Evolutionary conservation across 1,139 yeast genomes (phyloP), one percentile per base, ranked within the genome.

Genomic region (Hanseniaspora sp.): DNA sequence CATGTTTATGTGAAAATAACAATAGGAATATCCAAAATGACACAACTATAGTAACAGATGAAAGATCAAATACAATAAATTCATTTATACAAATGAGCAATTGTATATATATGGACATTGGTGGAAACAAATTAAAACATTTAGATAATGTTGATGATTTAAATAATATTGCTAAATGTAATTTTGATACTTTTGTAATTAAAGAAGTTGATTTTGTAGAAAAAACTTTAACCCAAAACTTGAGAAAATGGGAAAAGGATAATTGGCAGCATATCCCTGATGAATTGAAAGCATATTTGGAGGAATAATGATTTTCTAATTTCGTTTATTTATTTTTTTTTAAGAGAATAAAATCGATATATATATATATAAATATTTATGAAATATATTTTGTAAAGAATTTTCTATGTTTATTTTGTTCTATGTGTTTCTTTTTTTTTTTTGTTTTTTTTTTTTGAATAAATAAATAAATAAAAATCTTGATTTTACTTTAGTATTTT

Each of bases 261-360:
- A 52, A 56, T 12, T 75, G 79, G 79, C 55, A 58, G 7, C 59
- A 54, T 2, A 62, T 74, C 5, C 79, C 79, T 1, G 76, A 75
- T 59, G 79, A 75, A 55, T 62, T 75, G 48, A 52, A 56, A 9
- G 48, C 53, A 0, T 52, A 58, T 18, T 55, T 67, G 49, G 17
- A 53, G 23, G 48, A 55, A 52, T 57, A 44, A 59, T 62, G n/a
- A 56, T 58, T 34, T 51, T 60, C 8, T 61, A 54, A 53, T 15
- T 12, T 34, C 17, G 9, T 53, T 51, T 48, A 54, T 54, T 44
- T 52, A 35, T 54, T 53, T 46, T n/a, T 47, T 53, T 49, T 48
- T 54, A 46, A 41, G n/a, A 48, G 53, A 55, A 55, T 56, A 53
- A 15, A 48, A 41, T 30, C 13, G 39, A 31, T 47, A 12, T 40